These are phyloP conservation scores for Mucor irregularis DNA, from an alignment of 371 early-diverging fungal genomes.

Conservation along the genomic window DNA sequence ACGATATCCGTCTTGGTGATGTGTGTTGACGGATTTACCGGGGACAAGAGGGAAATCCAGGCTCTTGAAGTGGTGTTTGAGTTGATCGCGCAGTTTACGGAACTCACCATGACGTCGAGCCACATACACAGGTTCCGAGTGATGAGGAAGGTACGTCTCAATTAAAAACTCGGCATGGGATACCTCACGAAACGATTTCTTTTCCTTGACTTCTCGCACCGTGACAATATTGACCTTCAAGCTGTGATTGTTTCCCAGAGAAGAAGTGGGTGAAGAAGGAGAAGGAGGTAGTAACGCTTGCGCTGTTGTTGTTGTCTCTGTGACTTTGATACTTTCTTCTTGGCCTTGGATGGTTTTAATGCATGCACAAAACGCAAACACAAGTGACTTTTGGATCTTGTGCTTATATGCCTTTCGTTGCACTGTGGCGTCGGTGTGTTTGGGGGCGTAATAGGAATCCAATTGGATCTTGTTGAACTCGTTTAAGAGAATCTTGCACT, in stretches of 20 bases:
- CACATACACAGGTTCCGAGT: constrained; percentile 26
- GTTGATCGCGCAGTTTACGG: constrained; percentile 27
- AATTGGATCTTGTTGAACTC: constrained; percentile 37
- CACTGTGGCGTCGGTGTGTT: constrained; percentile 16
- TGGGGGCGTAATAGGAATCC: constrained; percentile 25
- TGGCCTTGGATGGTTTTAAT: constrained; percentile 43
- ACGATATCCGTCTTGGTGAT: constrained; percentile 18
- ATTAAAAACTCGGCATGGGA: constrained; percentile 43
- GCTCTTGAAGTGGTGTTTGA: constrained; percentile 27
- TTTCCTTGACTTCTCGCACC: constrained; percentile 24
- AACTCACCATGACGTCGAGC: constrained; percentile 42
- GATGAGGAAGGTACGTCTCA: constrained; percentile 17
- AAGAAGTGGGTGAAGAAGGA: too few species aligned
- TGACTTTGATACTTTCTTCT: constrained; percentile 33
- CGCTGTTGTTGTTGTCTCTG: background rate
- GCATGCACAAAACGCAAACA: constrained; percentile 42
- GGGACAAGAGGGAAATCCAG: constrained; percentile 33
- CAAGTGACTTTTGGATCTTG: constrained; percentile 38
- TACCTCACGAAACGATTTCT: constrained; percentile 19
- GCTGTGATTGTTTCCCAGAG: constrained; percentile 6
- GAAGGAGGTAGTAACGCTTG: too few species aligned
- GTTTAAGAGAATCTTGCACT: constrained; percentile 34
- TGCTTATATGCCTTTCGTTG: constrained; percentile 34
- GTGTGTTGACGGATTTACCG: constrained; percentile 16
- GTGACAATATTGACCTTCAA: constrained; percentile 16